Evolutionary conservation across 352 stramenopile species (phyloP).

Genomic region (Stramenopiles sp.): DNA sequence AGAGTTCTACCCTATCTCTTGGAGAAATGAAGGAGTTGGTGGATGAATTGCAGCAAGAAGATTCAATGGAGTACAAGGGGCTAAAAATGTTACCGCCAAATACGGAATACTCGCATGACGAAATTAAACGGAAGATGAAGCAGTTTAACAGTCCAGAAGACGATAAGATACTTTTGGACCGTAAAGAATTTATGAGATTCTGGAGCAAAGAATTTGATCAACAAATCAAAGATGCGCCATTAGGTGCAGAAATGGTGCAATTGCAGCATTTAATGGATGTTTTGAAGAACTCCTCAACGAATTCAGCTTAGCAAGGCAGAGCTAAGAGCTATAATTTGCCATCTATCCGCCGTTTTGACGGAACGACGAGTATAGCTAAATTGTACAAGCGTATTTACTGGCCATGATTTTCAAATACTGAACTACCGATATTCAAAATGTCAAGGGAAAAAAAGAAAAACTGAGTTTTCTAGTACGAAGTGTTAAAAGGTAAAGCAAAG

Average conservation of each 20-base stretch:
- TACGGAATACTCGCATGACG: neutral
- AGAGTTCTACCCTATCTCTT: neutral
- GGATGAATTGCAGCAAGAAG: neutral
- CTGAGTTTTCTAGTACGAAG: no score
- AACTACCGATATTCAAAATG: no score
- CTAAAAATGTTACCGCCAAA: neutral
- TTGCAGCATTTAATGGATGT: no score
- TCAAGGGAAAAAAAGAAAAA: no score
- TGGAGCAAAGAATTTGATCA: constrained; percentile 1
- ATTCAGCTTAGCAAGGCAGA: no score
- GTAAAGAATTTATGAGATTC: constrained; percentile 8
- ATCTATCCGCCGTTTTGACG: no score
- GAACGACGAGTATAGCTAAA: no score
- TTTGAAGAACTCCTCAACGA: no score
- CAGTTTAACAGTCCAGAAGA: neutral
- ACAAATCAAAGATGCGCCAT: neutral
- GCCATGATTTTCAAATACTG: no score
- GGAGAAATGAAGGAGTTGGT: neutral
- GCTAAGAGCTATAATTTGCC: no score
- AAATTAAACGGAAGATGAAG: constrained; percentile 5
- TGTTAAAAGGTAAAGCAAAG: no score
- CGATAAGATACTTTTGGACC: neutral
- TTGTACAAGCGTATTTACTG: no score
- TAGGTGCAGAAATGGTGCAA: neutral
- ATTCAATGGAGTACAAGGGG: neutral